phyloP scores from a whole-genome alignment of 805 yeast genomes.

The Nakazawaea sp. region DNA sequence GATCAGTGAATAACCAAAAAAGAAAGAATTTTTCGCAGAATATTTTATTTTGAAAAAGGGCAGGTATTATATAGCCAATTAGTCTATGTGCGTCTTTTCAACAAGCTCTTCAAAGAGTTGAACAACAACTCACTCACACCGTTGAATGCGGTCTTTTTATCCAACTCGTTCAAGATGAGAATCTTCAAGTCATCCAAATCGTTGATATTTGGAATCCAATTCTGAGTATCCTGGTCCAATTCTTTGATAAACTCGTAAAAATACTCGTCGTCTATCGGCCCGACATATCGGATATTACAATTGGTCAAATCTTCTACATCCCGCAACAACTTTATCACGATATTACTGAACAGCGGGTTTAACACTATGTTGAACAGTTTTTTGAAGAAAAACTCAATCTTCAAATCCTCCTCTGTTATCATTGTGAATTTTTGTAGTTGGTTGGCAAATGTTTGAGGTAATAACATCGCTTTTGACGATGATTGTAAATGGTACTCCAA shows the following conservation, averaged over 20 bases:
- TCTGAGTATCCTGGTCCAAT: conserved; percentile 13
- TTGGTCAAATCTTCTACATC: conserved; percentile 34
- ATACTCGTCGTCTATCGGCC: conserved; percentile 42
- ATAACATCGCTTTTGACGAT: conserved; percentile 31
- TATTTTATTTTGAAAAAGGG: too few species aligned
- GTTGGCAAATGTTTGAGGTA: conserved; percentile 25
- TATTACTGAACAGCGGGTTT: conserved; percentile 42
- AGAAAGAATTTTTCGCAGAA: too few species aligned
- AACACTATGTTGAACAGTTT: conserved; percentile 33
- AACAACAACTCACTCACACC: conserved; percentile 46
- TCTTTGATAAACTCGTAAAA: conserved; percentile 26
- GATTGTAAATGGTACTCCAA: conserved; percentile 29
- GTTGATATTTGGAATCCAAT: conserved; percentile 28
- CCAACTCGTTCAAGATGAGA: conserved; percentile 33
- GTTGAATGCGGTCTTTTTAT: conserved; percentile 30
- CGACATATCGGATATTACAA: conserved; percentile 36
- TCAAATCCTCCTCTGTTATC: conserved; percentile 2
- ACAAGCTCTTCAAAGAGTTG: conserved; percentile 45
- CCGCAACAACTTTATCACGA: conserved; percentile 37
- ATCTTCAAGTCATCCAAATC: conserved; percentile 39
- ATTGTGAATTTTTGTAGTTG: conserved; percentile 18
- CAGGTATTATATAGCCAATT: too few species aligned
- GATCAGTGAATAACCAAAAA: too few species aligned
- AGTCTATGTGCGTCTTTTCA: too few species aligned
- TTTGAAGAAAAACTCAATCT: conserved; percentile 3